These are phyloP conservation scores for Nematodospora valgi DNA, from an alignment of 805 yeast genomes.

Conservation along the genomic window DNA sequence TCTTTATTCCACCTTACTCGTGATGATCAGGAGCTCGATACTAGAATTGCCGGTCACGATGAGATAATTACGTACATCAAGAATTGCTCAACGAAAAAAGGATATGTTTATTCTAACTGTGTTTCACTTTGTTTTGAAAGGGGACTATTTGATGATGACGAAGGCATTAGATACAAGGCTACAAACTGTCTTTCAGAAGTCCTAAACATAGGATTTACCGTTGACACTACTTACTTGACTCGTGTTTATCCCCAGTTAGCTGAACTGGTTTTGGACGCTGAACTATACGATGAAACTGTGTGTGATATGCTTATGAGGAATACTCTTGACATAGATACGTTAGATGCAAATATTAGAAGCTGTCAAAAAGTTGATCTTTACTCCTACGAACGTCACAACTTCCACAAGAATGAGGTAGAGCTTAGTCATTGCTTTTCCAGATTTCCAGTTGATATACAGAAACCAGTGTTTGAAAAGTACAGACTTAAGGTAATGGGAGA, in stretches of 20 bases:
- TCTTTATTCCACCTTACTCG: too few relatives aligned
- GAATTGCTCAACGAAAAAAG: too few relatives aligned
- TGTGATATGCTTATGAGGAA: slow-evolving; percentile 5
- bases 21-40: neutral
- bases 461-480: neutral
- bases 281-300: neutral
- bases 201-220: slow-evolving; percentile 16
- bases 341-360: slow-evolving; percentile 9
- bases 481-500: slow-evolving; percentile 5
- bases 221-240: slow-evolving; percentile 3
- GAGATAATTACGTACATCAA: too few relatives aligned
- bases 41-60: too few relatives aligned
- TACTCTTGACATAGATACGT: slow-evolving; percentile 5
- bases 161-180: slow-evolving; percentile 49
- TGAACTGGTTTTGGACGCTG: slow-evolving; percentile 1
- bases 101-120: slow-evolving; percentile 3
- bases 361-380: slow-evolving; percentile 40
- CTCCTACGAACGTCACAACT: slow-evolving; percentile 63
- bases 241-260: slow-evolving; percentile 6
- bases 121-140: slow-evolving; percentile 7
- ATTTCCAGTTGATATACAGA: slow-evolving; percentile 1
- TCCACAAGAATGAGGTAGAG: slow-evolving; percentile 49
- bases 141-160: slow-evolving; percentile 63
- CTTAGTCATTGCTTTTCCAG: neutral
- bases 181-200: slow-evolving; percentile 37